Percentiles rank a stretch among this genome's conserved stretches.
Evolutionary conservation across 306 rosid genomes (phyloP).

Genomic region (Lupinus albus): DNA sequence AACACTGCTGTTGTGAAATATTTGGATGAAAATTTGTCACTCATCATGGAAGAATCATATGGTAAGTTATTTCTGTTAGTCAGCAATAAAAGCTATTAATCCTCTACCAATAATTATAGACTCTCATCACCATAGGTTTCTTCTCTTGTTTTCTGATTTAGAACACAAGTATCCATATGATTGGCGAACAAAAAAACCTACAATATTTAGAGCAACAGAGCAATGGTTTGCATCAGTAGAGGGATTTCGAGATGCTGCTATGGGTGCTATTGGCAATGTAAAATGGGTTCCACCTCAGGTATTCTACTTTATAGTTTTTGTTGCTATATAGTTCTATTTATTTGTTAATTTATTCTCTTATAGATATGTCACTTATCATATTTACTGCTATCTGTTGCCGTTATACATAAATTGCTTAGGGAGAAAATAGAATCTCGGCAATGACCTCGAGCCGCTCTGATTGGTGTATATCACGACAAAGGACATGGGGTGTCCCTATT

Average conservation of each 20-base stretch:
- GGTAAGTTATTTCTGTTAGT: constrained; percentile 49
- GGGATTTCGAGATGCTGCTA: constrained; percentile 82
- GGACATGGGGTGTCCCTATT: constrained; percentile 99
- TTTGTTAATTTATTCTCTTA: constrained; percentile 19
- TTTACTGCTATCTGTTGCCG: constrained; percentile 26
- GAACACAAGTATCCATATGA: constrained; percentile 99
- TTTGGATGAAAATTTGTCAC: constrained; percentile 74
- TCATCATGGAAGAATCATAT: constrained; percentile 89
- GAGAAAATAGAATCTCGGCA: constrained; percentile 91
- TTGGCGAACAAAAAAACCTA: constrained; percentile 96
- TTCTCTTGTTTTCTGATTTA: constrained; percentile 48
- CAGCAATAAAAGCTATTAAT: constrained; percentile 10
- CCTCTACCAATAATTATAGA: constrained; percentile 18
- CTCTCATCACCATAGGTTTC: constrained; percentile 29
- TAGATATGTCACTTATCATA: constrained; percentile 31
- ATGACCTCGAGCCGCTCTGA: constrained; percentile 94
- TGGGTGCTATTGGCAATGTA: constrained; percentile 78
- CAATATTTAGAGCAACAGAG: constrained; percentile 97
- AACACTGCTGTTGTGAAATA: constrained; percentile 77
- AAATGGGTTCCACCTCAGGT: constrained; percentile 98
- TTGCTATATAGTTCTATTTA: constrained; percentile 24
- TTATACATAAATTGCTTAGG: constrained; percentile 56
- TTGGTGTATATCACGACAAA: constrained; percentile 98
- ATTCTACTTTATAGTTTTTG: constrained; percentile 37
- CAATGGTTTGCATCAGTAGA: constrained; percentile 99